Evolutionary conservation across 1,284 basidiomycete genomes (phyloP), one percentile per base, ranked within the genome.

Genomic region (Lentinula novae-zelandiae): DNA sequence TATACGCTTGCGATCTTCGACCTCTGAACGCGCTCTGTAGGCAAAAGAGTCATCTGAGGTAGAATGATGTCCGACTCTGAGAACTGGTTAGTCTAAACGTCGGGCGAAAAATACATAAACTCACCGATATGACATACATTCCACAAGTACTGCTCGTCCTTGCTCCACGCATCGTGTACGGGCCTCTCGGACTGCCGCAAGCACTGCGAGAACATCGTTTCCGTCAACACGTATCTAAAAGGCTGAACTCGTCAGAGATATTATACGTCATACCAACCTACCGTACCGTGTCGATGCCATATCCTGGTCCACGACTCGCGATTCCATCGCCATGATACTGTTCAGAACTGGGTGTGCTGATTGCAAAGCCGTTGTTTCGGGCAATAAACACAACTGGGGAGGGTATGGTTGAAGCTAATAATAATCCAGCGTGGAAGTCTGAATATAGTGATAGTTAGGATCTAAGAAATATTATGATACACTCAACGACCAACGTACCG

Each of bases 281-380:
- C 51, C 94, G 82, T 60, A 96, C 81, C 0, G 94, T 94, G 67
- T 94, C 90, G 40, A 97, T 85, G 12, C 95, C 95, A 70, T 97
- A 98, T n/a, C 90, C 95, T 0, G 95, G 92, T 0, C 95, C 95
- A 31, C 95, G 85, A 10, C 91, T 85, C 2, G 94, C 94, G 67
- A 96, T 95, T n/a, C 95, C 94, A 72, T 96, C 95, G 2, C 95
- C 95, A 61, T 89, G 83, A 73, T 87, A 98, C 71, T 98, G 95
- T 73, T 98, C 93, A 0, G 87, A 81, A 8, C 90, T 84, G 0
- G 95, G 95, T 0, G 95, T 98, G 42, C 93, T 96, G 71, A 98
- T 98, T 33, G 95, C 95, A 69, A 97, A 97, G 0, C 95, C 93
- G 69, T 93, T 93, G 70, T 93, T 95, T 34, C 90, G 84, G n/a